Conservation (phyloP, 139 green algal species). For the Monoraphidium neglectum region DNA sequence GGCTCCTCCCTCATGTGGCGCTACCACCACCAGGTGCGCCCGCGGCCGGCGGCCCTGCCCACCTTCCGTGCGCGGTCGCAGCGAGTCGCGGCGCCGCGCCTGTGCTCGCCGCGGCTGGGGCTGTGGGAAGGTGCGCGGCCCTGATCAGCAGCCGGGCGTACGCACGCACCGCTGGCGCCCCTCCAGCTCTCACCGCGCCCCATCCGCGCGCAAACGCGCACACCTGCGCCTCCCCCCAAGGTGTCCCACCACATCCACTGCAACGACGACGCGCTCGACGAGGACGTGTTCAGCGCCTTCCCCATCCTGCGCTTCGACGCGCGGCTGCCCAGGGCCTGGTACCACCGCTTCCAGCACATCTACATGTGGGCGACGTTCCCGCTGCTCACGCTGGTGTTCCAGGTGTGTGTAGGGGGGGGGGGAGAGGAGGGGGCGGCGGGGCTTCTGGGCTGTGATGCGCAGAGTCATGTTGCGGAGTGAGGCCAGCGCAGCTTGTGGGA, state of each 20-base stretch:
- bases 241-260: conserved; percentile 91
- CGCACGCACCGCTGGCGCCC: too few relatives aligned
- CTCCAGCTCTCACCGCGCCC: too few relatives aligned
- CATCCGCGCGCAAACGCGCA: too few relatives aligned
- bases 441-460: not conserved
- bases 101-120: too few relatives aligned
- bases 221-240: conserved; percentile 39
- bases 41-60: too few relatives aligned
- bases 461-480: too few relatives aligned
- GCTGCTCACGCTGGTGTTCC: conserved; percentile 81
- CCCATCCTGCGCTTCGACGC: conserved; percentile 83
- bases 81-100: too few relatives aligned
- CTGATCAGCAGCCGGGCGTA: too few relatives aligned
- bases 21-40: conserved; percentile 81
- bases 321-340: conserved; percentile 65
- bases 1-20: conserved; percentile 84
- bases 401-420: conserved; percentile 44
- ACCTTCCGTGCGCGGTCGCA: too few relatives aligned
- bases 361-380: conserved; percentile 87
- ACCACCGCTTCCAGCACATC: conserved; percentile 84
- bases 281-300: conserved; percentile 79
- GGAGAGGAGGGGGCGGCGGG: too few relatives aligned
- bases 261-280: conserved; percentile 85
- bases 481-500: too few relatives aligned
- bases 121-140: too few relatives aligned